These are phyloP conservation scores for Dendrobium chrysotoxum DNA, from an alignment of 106 monocot species.

Conservation along the genomic window DNA sequence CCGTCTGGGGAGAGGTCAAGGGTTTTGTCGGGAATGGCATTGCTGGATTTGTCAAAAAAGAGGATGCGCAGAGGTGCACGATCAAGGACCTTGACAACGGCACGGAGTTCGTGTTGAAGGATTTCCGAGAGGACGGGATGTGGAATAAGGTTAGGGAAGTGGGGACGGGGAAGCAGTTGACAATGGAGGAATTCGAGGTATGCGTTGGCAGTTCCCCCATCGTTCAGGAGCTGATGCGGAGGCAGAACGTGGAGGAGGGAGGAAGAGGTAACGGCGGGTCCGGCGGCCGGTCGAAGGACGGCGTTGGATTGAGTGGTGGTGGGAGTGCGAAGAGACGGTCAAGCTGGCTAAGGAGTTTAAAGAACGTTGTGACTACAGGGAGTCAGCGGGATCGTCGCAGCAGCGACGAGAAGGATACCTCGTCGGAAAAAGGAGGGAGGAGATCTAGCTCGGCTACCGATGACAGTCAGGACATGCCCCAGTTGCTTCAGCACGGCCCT, in stretches of 20 bases:
- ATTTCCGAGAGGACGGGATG: slow-evolving; percentile 64
- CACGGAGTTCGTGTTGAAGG: slow-evolving; percentile 74
- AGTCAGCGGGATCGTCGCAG: slow-evolving; percentile 29
- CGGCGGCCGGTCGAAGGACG: not conserved
- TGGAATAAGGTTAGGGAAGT: slow-evolving; percentile 68
- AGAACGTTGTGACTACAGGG: slow-evolving; percentile 28
- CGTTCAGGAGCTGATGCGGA: slow-evolving; percentile 85
- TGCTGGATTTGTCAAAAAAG: slow-evolving; percentile 4
- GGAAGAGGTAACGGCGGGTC: not conserved
- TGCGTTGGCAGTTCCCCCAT: slow-evolving; percentile 81
- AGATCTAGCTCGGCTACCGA: slow-evolving; percentile 74
- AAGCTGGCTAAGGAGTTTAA: slow-evolving; percentile 54
- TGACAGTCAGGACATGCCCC: slow-evolving; percentile 54
- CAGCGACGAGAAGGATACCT: slow-evolving; percentile 53
- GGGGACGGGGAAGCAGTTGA: slow-evolving; percentile 66
- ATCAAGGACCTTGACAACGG: slow-evolving; percentile 84
- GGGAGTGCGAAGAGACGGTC: slow-evolving; percentile 26
- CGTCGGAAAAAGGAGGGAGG: slow-evolving; percentile 53
- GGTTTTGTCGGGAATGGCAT: not conserved
- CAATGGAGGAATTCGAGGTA: slow-evolving; percentile 79
- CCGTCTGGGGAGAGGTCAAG: not conserved
- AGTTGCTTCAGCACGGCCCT: slow-evolving; percentile 19
- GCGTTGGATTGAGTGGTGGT: slow-evolving; percentile 5
- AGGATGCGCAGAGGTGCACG: slow-evolving; percentile 29
- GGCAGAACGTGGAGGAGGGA: slow-evolving; percentile 43